Percentiles rank a stretch among this genome's conserved stretches.
Conservation (phyloP, 371 early-diverging fungal species). For the Mortierella sp. region DNA sequence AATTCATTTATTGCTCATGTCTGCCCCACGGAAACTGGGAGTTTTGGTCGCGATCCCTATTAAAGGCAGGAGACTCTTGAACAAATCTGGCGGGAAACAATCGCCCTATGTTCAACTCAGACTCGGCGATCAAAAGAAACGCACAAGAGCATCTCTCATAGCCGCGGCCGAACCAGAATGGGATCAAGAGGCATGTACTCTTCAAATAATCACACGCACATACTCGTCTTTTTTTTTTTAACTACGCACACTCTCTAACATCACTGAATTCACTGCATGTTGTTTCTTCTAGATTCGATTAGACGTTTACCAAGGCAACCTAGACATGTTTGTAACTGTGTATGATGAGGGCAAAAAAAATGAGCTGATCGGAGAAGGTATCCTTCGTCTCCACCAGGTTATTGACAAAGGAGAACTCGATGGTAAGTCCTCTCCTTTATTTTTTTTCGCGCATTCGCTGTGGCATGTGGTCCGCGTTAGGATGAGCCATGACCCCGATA, state of each 20-base stretch:
- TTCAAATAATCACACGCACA: not conserved
- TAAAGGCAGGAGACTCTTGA: slow-evolving; percentile 49
- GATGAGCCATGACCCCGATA: not conserved
- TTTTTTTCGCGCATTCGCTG: not conserved
- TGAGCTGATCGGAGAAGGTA: slow-evolving; percentile 45
- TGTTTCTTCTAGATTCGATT: slow-evolving; percentile 28
- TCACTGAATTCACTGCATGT: not conserved
- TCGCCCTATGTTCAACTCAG: slow-evolving; percentile 50
- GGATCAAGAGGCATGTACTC: slow-evolving; percentile 47
- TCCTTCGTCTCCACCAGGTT: slow-evolving; percentile 45
- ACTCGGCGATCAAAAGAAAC: slow-evolving; percentile 40
- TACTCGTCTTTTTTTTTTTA: not conserved
- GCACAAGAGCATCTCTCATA: slow-evolving; percentile 43
- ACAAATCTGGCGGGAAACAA: slow-evolving; percentile 42
- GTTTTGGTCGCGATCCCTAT: slow-evolving; percentile 47
- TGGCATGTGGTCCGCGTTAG: slow-evolving; percentile 5
- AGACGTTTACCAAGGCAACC: slow-evolving; percentile 44
- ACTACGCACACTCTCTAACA: too few species aligned
- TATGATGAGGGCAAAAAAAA: slow-evolving; percentile 51
- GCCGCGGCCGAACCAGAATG: slow-evolving; percentile 52
- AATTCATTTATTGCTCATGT: not conserved
- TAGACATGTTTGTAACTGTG: slow-evolving; percentile 38
- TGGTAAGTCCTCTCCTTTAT: slow-evolving; percentile 22
- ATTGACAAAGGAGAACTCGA: slow-evolving; percentile 54
- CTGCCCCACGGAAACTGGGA: slow-evolving; percentile 35